These are phyloP conservation scores for Mollisia scopiformis DNA, from an alignment of 2,329 filamentous ascomycete species.

Conservation along the genomic window DNA sequence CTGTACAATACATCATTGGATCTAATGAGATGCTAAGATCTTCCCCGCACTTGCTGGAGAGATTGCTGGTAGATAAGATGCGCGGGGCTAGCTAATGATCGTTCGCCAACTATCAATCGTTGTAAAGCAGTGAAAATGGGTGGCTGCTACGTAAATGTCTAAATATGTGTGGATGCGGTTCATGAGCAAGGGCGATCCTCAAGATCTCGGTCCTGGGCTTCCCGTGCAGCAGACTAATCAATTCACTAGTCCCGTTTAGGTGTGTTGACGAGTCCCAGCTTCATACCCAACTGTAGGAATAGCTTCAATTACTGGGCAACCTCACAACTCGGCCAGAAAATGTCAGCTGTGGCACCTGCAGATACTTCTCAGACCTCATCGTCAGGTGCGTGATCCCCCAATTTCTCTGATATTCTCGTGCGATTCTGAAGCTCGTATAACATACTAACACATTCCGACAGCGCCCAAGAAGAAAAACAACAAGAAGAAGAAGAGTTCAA, in stretches of 20 bases:
- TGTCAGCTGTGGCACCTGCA: conserved; percentile 36
- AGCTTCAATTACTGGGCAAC: neutral
- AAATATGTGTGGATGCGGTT: neutral
- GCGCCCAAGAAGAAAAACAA: conserved; percentile 57
- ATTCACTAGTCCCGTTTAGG: too few relatives aligned
- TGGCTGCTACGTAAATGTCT: neutral
- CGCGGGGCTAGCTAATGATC: neutral
- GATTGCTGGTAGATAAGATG: neutral
- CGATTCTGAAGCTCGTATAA: conserved; percentile 11
- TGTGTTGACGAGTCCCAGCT: too few relatives aligned
- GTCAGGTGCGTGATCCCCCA: conserved; percentile 31
- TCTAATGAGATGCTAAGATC: neutral
- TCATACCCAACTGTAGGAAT: neutral
- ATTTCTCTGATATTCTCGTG: neutral
- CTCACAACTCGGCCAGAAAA: conserved; percentile 23
- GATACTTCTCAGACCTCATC: conserved; percentile 33
- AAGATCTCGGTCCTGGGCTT: neutral
- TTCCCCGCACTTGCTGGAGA: neutral
- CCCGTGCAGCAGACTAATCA: neutral
- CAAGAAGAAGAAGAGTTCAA: conserved; percentile 56
- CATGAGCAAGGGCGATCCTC: neutral
- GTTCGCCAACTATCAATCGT: neutral
- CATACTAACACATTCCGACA: conserved; percentile 35
- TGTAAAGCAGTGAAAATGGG: neutral
- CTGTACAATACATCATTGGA: neutral